Conservation (phyloP, 2,329 filamentous ascomycete species). For the Thermothelomyces thermophilus region DNA sequence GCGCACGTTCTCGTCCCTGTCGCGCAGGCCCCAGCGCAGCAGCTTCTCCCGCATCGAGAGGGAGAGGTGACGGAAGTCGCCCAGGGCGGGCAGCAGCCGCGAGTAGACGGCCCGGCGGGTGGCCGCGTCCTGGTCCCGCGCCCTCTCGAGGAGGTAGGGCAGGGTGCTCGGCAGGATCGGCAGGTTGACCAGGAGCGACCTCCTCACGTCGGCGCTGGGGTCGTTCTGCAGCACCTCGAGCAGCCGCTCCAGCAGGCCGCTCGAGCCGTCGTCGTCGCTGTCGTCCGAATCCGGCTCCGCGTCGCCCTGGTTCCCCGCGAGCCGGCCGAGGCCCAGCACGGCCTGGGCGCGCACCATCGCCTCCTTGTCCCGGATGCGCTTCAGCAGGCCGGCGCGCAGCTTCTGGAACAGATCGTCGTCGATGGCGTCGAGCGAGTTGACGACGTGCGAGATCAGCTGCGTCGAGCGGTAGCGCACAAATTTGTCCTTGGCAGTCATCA, state of each 20-base stretch:
- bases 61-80: constrained; percentile 90
- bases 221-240: constrained; percentile 89
- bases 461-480: constrained; percentile 83
- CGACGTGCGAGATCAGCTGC: constrained; percentile 81
- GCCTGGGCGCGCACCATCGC: constrained; percentile 87
- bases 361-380: constrained; percentile 88
- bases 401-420: constrained; percentile 87
- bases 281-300: constrained; percentile 64
- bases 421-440: constrained; percentile 87
- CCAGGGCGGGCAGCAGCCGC: constrained; percentile 75
- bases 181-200: constrained; percentile 83
- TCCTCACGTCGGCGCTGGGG: constrained; percentile 84
- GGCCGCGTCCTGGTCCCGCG: constrained; percentile 77
- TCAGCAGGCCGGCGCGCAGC: constrained; percentile 70
- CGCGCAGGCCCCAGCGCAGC: constrained; percentile 86
- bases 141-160: constrained; percentile 81
- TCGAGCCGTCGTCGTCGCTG: constrained; percentile 56
- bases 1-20: constrained; percentile 88
- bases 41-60: constrained; percentile 93
- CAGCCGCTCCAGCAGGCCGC: constrained; percentile 72
- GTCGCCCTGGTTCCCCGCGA: constrained; percentile 72
- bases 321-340: constrained; percentile 77
- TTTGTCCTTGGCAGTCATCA: constrained; percentile 87
- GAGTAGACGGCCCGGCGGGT: constrained; percentile 85
- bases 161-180: constrained; percentile 76